A percentile compares a stretch with the other conserved stretches of the same genome.
Evolutionary conservation across 2,329 filamentous ascomycete species (phyloP).

Genomic region (Aureobasidium sp.): DNA sequence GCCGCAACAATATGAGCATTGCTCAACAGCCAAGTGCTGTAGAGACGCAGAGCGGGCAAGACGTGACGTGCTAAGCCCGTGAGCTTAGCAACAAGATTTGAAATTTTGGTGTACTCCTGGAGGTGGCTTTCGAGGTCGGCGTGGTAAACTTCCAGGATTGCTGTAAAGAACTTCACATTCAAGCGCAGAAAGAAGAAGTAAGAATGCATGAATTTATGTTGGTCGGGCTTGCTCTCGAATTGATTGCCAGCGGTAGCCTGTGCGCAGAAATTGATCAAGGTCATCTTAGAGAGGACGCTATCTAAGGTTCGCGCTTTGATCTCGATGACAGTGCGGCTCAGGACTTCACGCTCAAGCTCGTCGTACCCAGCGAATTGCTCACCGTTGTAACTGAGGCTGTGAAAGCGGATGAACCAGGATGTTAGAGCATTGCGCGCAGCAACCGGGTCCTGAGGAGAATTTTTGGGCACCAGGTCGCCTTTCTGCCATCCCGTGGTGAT

Average conservation of each 20-base stretch:
- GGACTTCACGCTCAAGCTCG: constrained; percentile 78
- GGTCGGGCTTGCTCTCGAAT: constrained; percentile 46
- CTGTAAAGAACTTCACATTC: constrained; percentile 70
- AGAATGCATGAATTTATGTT: constrained; percentile 29
- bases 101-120: constrained; percentile 19
- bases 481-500: constrained; percentile 52
- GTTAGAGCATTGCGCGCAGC: constrained; percentile 59
- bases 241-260: constrained; percentile 63
- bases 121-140: constrained; percentile 34
- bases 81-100: constrained; percentile 43
- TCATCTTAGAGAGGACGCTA: constrained; percentile 66
- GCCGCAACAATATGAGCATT: constrained; percentile 49
- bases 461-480: constrained; percentile 43
- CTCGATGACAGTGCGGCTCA: constrained; percentile 67
- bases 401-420: constrained; percentile 78
- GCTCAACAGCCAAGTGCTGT: constrained; percentile 60
- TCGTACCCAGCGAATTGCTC: constrained; percentile 66
- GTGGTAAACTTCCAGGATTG: constrained; percentile 62
- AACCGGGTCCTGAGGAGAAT: constrained; percentile 36
- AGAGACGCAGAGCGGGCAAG: constrained; percentile 58
- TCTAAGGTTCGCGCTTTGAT: constrained; percentile 62
- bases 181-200: constrained; percentile 64
- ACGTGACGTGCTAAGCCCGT: constrained; percentile 54
- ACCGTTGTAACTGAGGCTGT: constrained; percentile 76
- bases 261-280: constrained; percentile 78